Percentiles rank a stretch among this genome's conserved stretches.
Evolutionary conservation across 106 monocot species (phyloP).

Genomic region (Vanilla planifolia): DNA sequence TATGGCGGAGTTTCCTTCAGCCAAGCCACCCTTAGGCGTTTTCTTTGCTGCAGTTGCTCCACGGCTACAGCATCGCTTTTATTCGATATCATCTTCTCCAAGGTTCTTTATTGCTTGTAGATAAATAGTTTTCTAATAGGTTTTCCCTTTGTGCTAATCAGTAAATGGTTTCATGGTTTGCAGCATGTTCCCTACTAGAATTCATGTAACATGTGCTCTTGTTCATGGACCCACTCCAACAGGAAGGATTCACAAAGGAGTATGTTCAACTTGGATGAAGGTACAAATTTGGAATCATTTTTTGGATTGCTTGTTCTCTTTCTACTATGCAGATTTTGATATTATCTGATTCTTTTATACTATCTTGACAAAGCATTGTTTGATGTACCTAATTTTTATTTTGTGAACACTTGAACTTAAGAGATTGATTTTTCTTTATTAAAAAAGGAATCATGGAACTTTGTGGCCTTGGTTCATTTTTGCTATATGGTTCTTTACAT

Average conservation of each 20-base stretch:
- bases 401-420: no score
- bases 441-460: no score
- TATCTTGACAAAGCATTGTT: no score
- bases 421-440: no score
- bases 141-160: neutral
- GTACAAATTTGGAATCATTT: constrained; percentile 15
- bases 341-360: no score
- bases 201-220: constrained; percentile 91
- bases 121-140: neutral
- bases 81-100: constrained; percentile 75
- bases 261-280: constrained; percentile 98
- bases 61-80: constrained; percentile 66
- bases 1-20: constrained; percentile 59
- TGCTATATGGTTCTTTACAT: no score
- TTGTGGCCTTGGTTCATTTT: no score
- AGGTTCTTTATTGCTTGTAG: constrained; percentile 18
- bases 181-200: constrained; percentile 64
- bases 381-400: no score
- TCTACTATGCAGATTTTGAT: no score
- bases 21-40: constrained; percentile 61
- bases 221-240: constrained; percentile 81
- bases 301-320: neutral
- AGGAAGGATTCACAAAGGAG: constrained; percentile 86
- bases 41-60: constrained; percentile 71
- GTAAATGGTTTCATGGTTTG: constrained; percentile 3